Evolutionary conservation across 2,329 filamentous ascomycete genomes (phyloP).

Genomic region (Beauveria scarabaeidicola): DNA sequence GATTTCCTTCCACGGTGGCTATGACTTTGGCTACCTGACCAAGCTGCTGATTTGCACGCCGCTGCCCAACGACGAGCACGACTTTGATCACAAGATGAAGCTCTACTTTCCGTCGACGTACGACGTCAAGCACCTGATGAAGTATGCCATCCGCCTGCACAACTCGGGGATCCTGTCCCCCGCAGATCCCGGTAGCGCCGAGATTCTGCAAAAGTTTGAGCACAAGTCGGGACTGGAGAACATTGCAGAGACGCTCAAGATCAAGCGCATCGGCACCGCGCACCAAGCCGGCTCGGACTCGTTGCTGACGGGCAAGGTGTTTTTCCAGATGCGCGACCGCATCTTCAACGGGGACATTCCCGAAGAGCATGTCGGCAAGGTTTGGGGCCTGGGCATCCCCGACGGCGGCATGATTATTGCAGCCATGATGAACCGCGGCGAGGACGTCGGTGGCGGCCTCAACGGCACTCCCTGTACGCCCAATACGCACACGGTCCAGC

Average conservation of each 20-base stretch:
- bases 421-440: conserved; percentile 27
- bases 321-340: conserved; percentile 84
- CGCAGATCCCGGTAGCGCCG: conserved; percentile 54
- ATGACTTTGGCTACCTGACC: conserved; percentile 95
- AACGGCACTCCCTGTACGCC: conserved; percentile 53
- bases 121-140: conserved; percentile 96
- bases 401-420: conserved; percentile 40
- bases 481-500: conserved; percentile 51
- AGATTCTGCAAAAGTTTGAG: conserved; percentile 77
- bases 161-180: conserved; percentile 55
- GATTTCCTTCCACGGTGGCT: conserved; percentile 96
- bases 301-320: conserved; percentile 85
- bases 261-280: conserved; percentile 77
- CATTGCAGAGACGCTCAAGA: conserved; percentile 85
- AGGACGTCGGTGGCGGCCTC: conserved; percentile 22
- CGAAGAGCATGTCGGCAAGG: conserved; percentile 76
- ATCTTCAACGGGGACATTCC: conserved; percentile 79
- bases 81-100: conserved; percentile 82
- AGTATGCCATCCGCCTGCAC: conserved; percentile 68
- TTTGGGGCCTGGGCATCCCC: conserved; percentile 82
- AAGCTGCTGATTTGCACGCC: conserved; percentile 81
- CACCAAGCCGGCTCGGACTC: conserved; percentile 94
- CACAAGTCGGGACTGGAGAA: conserved; percentile 88
- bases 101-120: conserved; percentile 90
- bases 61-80: conserved; percentile 79